These are phyloP conservation scores for Elsinoe perseae DNA, from an alignment of 2,329 filamentous ascomycete species.

Conservation along the genomic window DNA sequence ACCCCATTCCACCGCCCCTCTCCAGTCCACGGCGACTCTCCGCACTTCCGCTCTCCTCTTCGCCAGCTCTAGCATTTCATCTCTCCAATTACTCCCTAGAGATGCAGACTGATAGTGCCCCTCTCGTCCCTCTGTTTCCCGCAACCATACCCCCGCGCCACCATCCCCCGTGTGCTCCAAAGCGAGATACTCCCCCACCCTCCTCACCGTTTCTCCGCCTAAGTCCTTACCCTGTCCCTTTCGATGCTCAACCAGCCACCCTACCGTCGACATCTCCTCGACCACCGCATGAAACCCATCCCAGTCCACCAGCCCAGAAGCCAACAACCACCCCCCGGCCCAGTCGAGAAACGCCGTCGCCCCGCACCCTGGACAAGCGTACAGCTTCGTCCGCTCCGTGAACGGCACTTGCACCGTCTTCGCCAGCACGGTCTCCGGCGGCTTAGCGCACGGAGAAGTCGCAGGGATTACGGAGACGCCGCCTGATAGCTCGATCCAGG, in stretches of 20 bases:
- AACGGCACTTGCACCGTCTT: background rate
- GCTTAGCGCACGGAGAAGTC: background rate
- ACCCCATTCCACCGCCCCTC: background rate
- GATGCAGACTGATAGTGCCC: background rate
- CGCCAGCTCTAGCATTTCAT: background rate
- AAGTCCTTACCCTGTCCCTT: background rate
- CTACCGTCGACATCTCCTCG: background rate
- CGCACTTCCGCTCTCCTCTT: background rate
- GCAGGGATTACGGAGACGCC: background rate
- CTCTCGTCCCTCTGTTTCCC: background rate
- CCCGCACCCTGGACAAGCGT: background rate
- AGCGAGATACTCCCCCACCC: background rate
- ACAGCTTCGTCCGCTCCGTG: background rate
- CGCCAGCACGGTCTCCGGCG: background rate
- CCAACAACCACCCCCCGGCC: background rate
- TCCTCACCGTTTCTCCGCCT: background rate
- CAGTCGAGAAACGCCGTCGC: background rate
- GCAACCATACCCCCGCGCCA: background rate
- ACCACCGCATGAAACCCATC: background rate
- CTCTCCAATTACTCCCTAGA: background rate
- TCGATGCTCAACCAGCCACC: no score
- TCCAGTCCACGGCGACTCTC: background rate
- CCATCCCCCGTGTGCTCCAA: background rate
- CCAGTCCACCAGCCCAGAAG: background rate
- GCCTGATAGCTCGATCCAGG: background rate